Conservation (phyloP, 768 basidiomycete species). For the Phanerochaete sordida region DNA sequence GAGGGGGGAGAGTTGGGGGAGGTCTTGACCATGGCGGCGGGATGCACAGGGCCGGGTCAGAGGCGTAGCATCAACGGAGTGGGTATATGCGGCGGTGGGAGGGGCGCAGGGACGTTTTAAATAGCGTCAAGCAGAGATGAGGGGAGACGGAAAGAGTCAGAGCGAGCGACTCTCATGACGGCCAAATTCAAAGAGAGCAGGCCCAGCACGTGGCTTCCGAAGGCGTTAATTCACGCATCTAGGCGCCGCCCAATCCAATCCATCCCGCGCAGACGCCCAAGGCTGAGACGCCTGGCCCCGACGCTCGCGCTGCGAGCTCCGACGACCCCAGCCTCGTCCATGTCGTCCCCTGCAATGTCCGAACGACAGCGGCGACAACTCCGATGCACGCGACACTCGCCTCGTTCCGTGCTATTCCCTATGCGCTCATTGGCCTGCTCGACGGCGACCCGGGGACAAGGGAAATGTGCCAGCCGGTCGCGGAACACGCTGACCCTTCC, state of each 20-base stretch:
- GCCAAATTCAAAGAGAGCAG: conserved; percentile 4
- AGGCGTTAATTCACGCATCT: background rate
- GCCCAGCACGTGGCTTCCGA: background rate
- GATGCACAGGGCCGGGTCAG: background rate
- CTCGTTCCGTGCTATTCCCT: background rate
- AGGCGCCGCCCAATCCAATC: background rate
- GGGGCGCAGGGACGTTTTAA: background rate
- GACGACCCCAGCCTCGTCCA: background rate
- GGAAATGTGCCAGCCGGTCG: too few relatives aligned
- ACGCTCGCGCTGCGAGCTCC: background rate
- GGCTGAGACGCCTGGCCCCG: background rate
- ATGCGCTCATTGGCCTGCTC: background rate
- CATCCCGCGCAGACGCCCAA: background rate
- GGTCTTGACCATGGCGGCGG: background rate
- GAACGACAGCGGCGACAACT: background rate
- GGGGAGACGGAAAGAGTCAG: conserved; percentile 4
- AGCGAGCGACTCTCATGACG: conserved; percentile 4
- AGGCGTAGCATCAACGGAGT: background rate
- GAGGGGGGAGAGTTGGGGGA: conserved; percentile 5
- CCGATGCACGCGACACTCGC: background rate
- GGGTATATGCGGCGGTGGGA: background rate
- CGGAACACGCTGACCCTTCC: too few relatives aligned
- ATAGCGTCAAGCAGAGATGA: background rate
- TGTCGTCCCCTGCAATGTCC: background rate
- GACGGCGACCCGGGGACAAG: background rate